phyloP scores from a whole-genome alignment of 2,329 filamentous ascomycete genomes.

The Fusarium sp. region DNA sequence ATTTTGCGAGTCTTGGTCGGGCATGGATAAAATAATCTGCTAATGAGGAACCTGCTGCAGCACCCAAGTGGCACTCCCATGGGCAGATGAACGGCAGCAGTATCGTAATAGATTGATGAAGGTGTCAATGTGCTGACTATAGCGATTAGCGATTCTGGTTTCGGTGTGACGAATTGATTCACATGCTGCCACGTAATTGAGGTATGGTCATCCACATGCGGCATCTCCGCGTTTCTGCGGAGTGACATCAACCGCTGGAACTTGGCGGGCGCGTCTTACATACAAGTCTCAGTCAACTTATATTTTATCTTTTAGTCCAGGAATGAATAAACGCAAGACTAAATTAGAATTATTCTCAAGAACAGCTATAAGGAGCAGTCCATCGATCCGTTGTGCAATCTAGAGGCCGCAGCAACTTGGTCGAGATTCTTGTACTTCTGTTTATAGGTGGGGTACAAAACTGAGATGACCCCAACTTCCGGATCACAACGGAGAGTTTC shows the following conservation, averaged over 20 bases:
- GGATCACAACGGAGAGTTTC: fast-evolving
- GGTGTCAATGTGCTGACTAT: fast-evolving
- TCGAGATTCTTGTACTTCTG: too few relatives aligned
- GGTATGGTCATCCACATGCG: too few relatives aligned
- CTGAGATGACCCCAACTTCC: background rate
- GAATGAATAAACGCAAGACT: background rate
- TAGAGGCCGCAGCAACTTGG: background rate
- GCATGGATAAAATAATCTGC: too few relatives aligned
- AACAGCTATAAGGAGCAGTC: fast-evolving
- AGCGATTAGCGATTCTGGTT: fast-evolving
- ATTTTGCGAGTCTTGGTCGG: too few relatives aligned
- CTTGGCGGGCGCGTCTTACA: too few relatives aligned
- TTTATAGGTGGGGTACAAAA: too few relatives aligned
- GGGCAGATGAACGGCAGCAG: too few relatives aligned
- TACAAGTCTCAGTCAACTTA: too few relatives aligned
- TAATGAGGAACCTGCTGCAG: too few relatives aligned
- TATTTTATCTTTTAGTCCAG: too few relatives aligned
- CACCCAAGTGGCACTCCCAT: background rate
- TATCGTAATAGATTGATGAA: background rate
- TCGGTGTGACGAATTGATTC: background rate
- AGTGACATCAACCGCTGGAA: background rate
- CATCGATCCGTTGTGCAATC: background rate
- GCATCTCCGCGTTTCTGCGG: background rate
- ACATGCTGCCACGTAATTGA: background rate
- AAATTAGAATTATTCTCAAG: fast-evolving